Evolutionary conservation across 1,139 yeast species (phyloP).

Genomic region (Pichia sp.): DNA sequence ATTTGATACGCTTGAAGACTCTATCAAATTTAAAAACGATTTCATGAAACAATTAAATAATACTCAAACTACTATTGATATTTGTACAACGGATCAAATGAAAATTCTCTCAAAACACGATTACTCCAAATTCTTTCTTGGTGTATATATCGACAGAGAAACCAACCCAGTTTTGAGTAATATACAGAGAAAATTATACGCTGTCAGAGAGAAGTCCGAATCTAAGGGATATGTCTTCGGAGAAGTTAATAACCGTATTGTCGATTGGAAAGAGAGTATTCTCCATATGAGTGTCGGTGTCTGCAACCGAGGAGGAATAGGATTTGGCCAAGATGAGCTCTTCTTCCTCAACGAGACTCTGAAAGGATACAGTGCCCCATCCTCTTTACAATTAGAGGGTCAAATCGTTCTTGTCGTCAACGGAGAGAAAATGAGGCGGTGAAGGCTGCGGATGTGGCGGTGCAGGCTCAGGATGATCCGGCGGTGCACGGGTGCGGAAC

Average conservation of each 20-base stretch:
- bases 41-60: neutral
- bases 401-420: constrained; percentile 6
- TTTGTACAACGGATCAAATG: neutral
- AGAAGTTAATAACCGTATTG: constrained; percentile 17
- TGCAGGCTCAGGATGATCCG: too few species aligned
- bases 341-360: constrained; percentile 10
- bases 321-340: constrained; percentile 13
- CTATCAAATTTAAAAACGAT: neutral
- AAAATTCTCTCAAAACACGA: constrained; percentile 26
- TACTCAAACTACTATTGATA: neutral
- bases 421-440: constrained; percentile 1
- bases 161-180: constrained; percentile 3
- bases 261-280: constrained; percentile 13
- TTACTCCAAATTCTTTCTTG: constrained; percentile 16
- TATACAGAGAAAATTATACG: constrained; percentile 1
- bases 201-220: constrained; percentile 6
- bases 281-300: constrained; percentile 28
- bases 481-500: neutral
- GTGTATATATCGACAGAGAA: neutral
- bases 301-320: neutral
- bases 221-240: constrained; percentile 24
- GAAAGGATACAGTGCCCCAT: neutral
- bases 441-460: neutral
- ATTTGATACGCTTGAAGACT: constrained; percentile 11
- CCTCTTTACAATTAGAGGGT: neutral